These are phyloP conservation scores for Apiotrichum akiyoshidainum DNA, from an alignment of 1,284 basidiomycete genomes.

Conservation along the genomic window DNA sequence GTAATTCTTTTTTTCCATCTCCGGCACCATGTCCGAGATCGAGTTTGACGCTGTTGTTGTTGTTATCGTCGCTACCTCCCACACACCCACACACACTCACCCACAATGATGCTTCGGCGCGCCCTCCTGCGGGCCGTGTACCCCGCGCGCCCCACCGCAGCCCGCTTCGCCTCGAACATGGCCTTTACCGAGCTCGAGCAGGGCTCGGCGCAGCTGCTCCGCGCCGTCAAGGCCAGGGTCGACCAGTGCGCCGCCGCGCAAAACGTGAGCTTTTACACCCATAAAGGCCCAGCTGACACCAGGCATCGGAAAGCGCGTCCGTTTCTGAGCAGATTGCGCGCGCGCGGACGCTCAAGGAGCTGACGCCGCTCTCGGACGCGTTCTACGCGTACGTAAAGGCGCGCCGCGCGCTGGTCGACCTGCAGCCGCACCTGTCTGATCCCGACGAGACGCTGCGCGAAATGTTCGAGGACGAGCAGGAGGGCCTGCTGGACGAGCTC, in stretches of 20 bases:
- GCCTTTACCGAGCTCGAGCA: slow-evolving; percentile 11
- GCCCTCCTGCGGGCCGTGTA: not conserved
- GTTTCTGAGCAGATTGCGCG: slow-evolving; percentile 52
- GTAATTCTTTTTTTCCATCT: not conserved
- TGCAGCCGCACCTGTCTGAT: slow-evolving; percentile 64
- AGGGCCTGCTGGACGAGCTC: slow-evolving; percentile 57
- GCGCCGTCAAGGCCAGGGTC: slow-evolving; percentile 12
- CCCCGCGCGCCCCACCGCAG: not conserved
- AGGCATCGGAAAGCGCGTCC: slow-evolving; percentile 7
- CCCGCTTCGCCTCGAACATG: not conserved
- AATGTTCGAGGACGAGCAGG: slow-evolving; percentile 71
- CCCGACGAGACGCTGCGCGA: slow-evolving; percentile 71
- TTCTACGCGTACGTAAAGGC: slow-evolving; percentile 56
- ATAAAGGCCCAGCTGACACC: not conserved
- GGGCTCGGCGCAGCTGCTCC: slow-evolving; percentile 13
- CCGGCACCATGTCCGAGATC: not conserved
- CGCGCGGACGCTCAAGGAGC: slow-evolving; percentile 56
- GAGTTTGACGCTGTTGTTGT: not conserved
- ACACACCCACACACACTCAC: too few relatives aligned
- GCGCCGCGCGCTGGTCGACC: slow-evolving; percentile 61
- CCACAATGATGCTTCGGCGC: not conserved
- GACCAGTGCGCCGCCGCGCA: slow-evolving; percentile 8
- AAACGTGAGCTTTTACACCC: not conserved
- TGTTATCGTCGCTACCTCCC: not conserved
- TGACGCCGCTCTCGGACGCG: slow-evolving; percentile 57